Base-by-base conservation (phyloP, 306 rosid species). In the Rosa rugosa region DNA sequence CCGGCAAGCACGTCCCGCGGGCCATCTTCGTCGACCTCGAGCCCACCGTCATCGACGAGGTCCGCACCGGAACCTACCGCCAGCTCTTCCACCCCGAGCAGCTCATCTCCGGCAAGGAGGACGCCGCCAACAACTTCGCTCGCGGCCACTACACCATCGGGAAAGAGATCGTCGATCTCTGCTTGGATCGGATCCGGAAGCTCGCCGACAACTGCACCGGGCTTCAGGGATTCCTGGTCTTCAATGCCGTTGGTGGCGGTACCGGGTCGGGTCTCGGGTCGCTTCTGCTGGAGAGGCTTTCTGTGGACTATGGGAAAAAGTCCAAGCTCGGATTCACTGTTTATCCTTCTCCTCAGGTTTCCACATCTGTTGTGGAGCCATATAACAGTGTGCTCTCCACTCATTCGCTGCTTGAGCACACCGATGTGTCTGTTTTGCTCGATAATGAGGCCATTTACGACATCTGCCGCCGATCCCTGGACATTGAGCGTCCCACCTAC, bases 41-140 rank as follows among this genome's bases (percentile, higher is more conserved):
- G 62, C 98, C 98, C n/a, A 93, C 97, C 67, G 98, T 93, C 73
- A 91, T 93, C 22, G 98, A 93, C 64, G 98, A 93, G 63, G 97
- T 93, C 42, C 84, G 98, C 73, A 91, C 97, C 53, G 98, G 98
- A 2, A 17, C 94, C 6, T 93, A 93, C 85, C 91, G 98, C 67
- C 98, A 93, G 75, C 98, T 93, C 42, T 93, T 93, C 87, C 98
- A 93, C 77, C 98, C 97, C 5, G 98, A 93, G 80, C 98, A 93
- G 69, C 94, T 93, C 79, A 93, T 93, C 79, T 87, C 91, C 76
- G 98, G 97, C 82, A 93, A 93, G 80, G 98, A 93, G 65, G 98
- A 93, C 50, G 98, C 98, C 0, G 97, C 98, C 13, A 93, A 93
- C 91, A 93, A 93, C 81, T 93, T 93, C 77, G 98, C 98, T 5